A percentile compares a stretch with the other conserved stretches of the same genome.
phyloP scores from a whole-genome alignment of 2,329 filamentous ascomycete species.

The Teratosphaeria gauchensis region DNA sequence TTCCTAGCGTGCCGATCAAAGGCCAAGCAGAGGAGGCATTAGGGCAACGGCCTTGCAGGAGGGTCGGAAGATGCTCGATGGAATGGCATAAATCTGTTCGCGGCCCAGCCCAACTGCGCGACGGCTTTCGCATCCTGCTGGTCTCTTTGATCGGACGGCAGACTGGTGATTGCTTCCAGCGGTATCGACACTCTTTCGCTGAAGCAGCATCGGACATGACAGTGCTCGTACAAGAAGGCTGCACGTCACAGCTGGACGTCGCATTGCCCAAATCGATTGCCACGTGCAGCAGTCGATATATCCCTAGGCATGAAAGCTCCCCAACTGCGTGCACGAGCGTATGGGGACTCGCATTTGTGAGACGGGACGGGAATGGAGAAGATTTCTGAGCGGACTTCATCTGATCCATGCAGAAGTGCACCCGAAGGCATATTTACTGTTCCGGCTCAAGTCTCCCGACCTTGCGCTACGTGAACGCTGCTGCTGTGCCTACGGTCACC shows the following conservation, averaged over 20 bases:
- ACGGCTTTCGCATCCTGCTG: conserved; percentile 67
- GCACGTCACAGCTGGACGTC: conserved; percentile 68
- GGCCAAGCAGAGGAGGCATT: too few species aligned
- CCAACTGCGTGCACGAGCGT: background rate
- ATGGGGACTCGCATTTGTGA: background rate
- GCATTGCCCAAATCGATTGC: conserved; percentile 74
- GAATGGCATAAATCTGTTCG: too few species aligned
- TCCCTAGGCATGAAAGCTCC: conserved; percentile 8
- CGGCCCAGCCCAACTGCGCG: conserved; percentile 21
- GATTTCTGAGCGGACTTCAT: background rate
- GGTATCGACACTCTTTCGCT: conserved; percentile 93
- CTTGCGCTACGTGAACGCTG: too few species aligned
- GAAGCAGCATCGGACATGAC: conserved; percentile 59
- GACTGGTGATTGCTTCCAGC: conserved; percentile 76
- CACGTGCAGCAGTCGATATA: conserved; percentile 31
- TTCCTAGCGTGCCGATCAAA: too few species aligned
- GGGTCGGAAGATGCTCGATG: too few species aligned
- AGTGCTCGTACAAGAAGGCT: conserved; percentile 59
- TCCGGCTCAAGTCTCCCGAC: too few species aligned
- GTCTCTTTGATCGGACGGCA: conserved; percentile 84
- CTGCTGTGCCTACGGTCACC: too few species aligned
- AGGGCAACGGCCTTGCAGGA: too few species aligned
- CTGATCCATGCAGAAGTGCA: background rate
- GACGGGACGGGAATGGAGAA: background rate
- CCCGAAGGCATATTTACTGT: too few species aligned